Evolutionary conservation across 176 grass and related monocot species (phyloP).

Genomic region (sorghum (Sorghum bicolor)): Sorghum_bicolor_NCBIv3 NC_012878.2:14808001-14808500

Average conservation of each 20-base stretch:
- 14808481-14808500: not conserved
- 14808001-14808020: slow-evolving; percentile 57
- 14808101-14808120: not conserved
- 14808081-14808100: slow-evolving; percentile 69
- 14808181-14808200: not conserved
- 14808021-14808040: slow-evolving; percentile 78
- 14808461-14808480: slow-evolving; percentile 55
- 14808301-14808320: slow-evolving; percentile 87
- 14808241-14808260: not conserved
- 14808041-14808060: slow-evolving; percentile 90
- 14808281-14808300: slow-evolving; percentile 20
- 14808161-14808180: not conserved
- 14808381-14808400: slow-evolving; percentile 85
- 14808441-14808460: slow-evolving; percentile 98
- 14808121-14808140: not conserved
- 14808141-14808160: not conserved
- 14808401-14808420: slow-evolving; percentile 95
- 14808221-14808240: not conserved
- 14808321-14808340: slow-evolving; percentile 88
- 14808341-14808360: slow-evolving; percentile 92
- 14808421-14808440: slow-evolving; percentile 82
- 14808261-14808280: not conserved
- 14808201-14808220: not conserved
- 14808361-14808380: slow-evolving; percentile 95
- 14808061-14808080: slow-evolving; percentile 89